A percentile compares a stretch with the other conserved stretches of the same genome.
Evolutionary conservation across 805 yeast genomes (phyloP).

Genomic region (Wickerhamiella allomyrinae): DNA sequence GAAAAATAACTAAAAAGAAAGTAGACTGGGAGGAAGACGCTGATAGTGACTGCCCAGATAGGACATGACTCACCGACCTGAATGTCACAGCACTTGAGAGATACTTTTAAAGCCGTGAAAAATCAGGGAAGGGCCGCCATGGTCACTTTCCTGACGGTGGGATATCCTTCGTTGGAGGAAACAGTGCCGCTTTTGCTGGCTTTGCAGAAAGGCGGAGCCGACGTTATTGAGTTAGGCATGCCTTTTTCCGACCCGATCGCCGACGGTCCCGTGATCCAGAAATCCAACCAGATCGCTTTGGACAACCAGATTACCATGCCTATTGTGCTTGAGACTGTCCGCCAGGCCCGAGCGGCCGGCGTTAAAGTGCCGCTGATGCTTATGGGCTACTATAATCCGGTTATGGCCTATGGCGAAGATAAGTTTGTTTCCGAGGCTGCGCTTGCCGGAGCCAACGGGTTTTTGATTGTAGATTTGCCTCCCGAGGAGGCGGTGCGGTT

Average conservation of each 20-base stretch:
- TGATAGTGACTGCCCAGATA: too few species aligned
- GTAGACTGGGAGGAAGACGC: too few species aligned
- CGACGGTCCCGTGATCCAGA: slow-evolving; percentile 95
- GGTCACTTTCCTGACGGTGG: slow-evolving; percentile 88
- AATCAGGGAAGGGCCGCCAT: slow-evolving; percentile 66
- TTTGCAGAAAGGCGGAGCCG: slow-evolving; percentile 91
- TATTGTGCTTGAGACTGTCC: slow-evolving; percentile 55
- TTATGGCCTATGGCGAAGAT: slow-evolving; percentile 78
- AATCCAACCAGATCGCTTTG: slow-evolving; percentile 63
- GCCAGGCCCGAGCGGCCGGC: slow-evolving; percentile 65
- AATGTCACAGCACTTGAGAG: slow-evolving; percentile 43
- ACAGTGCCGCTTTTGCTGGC: slow-evolving; percentile 78
- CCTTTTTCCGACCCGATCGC: slow-evolving; percentile 99
- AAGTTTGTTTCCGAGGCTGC: slow-evolving; percentile 65
- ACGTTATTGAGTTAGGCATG: slow-evolving; percentile 84
- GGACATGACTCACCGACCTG: not conserved
- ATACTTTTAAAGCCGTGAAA: slow-evolving; percentile 47
- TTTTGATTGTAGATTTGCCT: slow-evolving; percentile 87
- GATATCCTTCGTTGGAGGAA: slow-evolving; percentile 76
- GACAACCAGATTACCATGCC: slow-evolving; percentile 66
- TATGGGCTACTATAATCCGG: slow-evolving; percentile 98
- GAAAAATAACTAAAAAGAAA: too few species aligned
- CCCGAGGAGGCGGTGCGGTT: slow-evolving; percentile 93
- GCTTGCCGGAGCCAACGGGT: slow-evolving; percentile 88
- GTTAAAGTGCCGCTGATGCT: slow-evolving; percentile 77